phyloP scores from a whole-genome alignment of 352 stramenopile species.

The Phytopythium aichiense region DNA sequence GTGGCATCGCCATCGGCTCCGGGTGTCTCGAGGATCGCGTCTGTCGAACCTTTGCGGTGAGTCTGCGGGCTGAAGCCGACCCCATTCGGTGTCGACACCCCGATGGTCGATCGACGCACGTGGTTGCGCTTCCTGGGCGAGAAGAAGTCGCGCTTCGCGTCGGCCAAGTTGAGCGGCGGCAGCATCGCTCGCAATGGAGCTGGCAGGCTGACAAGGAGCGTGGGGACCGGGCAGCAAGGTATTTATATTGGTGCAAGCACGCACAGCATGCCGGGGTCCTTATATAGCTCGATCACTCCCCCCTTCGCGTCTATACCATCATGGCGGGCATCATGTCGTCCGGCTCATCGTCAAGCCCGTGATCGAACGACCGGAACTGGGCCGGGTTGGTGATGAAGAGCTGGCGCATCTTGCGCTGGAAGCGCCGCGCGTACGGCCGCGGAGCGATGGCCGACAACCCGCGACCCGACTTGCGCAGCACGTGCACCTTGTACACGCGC shows the following conservation, averaged over 20 bases:
- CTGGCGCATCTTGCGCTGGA: conserved; percentile 84
- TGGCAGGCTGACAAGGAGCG: not conserved
- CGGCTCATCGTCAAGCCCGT: conserved; percentile 21
- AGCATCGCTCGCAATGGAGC: conserved; percentile 18
- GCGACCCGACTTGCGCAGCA: conserved; percentile 67
- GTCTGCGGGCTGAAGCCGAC: not conserved
- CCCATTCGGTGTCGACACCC: not conserved
- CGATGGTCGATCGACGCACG: conserved; percentile 9
- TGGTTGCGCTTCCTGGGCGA: conserved; percentile 21
- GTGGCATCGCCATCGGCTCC: not conserved
- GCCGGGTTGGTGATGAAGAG: conserved; percentile 59
- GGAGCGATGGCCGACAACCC: conserved; percentile 73
- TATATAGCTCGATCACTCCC: too few relatives aligned
- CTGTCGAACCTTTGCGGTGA: not conserved
- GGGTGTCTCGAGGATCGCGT: not conserved
- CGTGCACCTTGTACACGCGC: conserved; percentile 77
- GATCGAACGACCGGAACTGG: conserved; percentile 27
- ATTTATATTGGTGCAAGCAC: not conserved
- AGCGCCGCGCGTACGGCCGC: conserved; percentile 66
- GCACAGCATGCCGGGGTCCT: too few relatives aligned
- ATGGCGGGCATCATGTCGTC: conserved; percentile 15
- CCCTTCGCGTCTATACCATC: conserved; percentile 17
- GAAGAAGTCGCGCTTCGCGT: conserved; percentile 34
- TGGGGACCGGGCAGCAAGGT: not conserved
- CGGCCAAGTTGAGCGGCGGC: conserved; percentile 33